These are phyloP conservation scores for Dactylorhiza incarnata DNA, from an alignment of 106 monocot species.

Conservation along the genomic window DNA sequence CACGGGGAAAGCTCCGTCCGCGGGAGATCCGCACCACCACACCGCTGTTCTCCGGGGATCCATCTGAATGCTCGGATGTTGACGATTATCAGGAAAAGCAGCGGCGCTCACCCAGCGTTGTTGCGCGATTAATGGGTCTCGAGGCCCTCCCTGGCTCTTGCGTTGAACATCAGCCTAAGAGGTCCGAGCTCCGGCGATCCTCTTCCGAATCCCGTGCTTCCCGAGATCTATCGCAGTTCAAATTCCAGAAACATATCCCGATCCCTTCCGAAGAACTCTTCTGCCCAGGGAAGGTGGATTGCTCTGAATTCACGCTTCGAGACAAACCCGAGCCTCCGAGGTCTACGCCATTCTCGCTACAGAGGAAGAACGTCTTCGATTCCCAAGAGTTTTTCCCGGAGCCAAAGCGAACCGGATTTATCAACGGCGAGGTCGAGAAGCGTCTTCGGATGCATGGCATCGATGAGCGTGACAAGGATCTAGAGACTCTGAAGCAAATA, in stretches of 20 bases:
- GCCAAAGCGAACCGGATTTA: constrained; percentile 30
- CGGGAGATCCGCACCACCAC: constrained; percentile 42
- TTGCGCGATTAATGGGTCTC: constrained; percentile 87
- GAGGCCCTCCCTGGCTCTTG: constrained; percentile 43
- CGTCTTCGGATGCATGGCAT: constrained; percentile 55
- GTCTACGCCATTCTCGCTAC: not conserved
- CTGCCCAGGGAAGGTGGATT: not conserved
- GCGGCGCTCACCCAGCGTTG: constrained; percentile 75
- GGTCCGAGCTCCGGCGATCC: constrained; percentile 60
- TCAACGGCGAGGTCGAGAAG: constrained; percentile 77
- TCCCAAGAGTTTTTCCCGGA: constrained; percentile 71
- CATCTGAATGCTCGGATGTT: constrained; percentile 8
- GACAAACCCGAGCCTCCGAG: not conserved
- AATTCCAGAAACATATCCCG: constrained; percentile 20
- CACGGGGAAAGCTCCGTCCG: constrained; percentile 35
- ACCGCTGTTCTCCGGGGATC: not conserved
- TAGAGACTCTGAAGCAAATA: constrained; percentile 77
- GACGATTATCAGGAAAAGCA: constrained; percentile 26
- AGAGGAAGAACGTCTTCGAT: constrained; percentile 63
- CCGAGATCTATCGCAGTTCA: constrained; percentile 40
- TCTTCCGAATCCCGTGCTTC: constrained; percentile 68
- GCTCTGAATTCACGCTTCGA: not conserved
- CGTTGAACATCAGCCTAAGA: constrained; percentile 9
- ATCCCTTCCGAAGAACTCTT: not conserved
- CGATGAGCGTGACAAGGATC: constrained; percentile 61